These are phyloP conservation scores for Candida berthetii DNA, from an alignment of 805 yeast genomes.

Conservation along the genomic window DNA sequence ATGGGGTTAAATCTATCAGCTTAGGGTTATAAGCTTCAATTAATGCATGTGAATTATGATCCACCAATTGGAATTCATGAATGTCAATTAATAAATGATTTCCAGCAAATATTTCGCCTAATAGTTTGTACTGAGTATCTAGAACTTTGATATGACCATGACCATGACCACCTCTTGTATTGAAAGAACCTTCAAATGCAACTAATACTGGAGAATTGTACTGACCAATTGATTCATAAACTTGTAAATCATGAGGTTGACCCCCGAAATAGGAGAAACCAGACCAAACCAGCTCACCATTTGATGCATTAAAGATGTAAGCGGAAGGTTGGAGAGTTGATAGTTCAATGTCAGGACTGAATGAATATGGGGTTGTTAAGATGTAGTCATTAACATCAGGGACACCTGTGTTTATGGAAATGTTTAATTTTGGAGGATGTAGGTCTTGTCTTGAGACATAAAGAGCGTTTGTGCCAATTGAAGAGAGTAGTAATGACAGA, in stretches of 20 bases:
- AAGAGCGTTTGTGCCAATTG: too few relatives aligned
- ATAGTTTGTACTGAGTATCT: conserved; percentile 22
- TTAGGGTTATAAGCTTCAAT: conserved; percentile 28
- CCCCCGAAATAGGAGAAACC: conserved; percentile 27
- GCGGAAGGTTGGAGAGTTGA: conserved; percentile 29
- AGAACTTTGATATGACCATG: conserved; percentile 26
- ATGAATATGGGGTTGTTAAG: conserved; percentile 27
- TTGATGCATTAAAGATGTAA: conserved; percentile 23
- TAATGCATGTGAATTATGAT: conserved; percentile 22
- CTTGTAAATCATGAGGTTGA: conserved; percentile 26
- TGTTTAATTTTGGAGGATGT: background rate
- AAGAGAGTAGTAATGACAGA: too few relatives aligned
- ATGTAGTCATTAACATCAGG: conserved; percentile 17
- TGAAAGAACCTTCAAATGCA: conserved; percentile 30
- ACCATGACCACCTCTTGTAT: conserved; percentile 17
- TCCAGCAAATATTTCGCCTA: conserved; percentile 28
- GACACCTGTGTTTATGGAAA: background rate
- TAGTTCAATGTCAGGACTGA: conserved; percentile 10
- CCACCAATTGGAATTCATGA: conserved; percentile 30
- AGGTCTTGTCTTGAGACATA: background rate
- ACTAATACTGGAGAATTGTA: conserved; percentile 22
- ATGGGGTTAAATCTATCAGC: conserved; percentile 22
- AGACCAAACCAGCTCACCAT: conserved; percentile 33
- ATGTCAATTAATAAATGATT: conserved; percentile 27
- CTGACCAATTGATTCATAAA: conserved; percentile 9